Evolutionary conservation across 108 stramenopile genomes (phyloP), one percentile per base, ranked within the genome.

Genomic region (Chaetoceros tenuissimus): DNA sequence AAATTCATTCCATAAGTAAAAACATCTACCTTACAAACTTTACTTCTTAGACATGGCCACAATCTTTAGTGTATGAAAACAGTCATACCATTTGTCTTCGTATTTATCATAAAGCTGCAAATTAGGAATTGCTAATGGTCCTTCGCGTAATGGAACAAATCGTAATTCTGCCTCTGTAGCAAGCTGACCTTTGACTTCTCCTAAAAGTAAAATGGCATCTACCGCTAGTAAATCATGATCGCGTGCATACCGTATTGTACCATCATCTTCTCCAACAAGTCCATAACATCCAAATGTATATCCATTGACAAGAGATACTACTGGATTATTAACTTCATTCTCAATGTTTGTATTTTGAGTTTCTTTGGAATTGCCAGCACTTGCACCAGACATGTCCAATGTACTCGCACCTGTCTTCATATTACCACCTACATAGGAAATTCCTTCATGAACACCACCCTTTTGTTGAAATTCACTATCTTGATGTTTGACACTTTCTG

Each of bases 281-380:
- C 84, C 84, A 82, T 79, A 84, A 8, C 82, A 82, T 23, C 84
- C 82, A 73, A 89, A 85, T 10, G 74, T 81, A 59, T 84, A 85
- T 1, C 82, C 86, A 66, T 80, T 71, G 0, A 79, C 74, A 49
- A 84, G 82, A 16, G 80, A 77, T 5, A 87, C 82, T 24, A 87
- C 72, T 17, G 82, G 82, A 22, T 80, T 71, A 59, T 82, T 83
- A 28, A 81, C 78, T 28, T 16, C 1, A 40, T 5, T 25, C n/a
- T 24, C 30, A 28, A n/a, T 57, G 50, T 40, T 58, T 28, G 26
- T 55, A 40, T 13, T 48, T n/a, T 5, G 46, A 28, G 3, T 27
- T 44, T 20, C 62, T 48, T 51, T 64, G 1, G 30, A 31, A 23
- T 16, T 22, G 5, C 30, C 31, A 17, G 19, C 13, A n/a, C 2